Percentiles rank a stretch among this genome's conserved stretches.
Conservation (phyloP, 352 stramenopile species). For the Blastocystis sp. region DNA sequence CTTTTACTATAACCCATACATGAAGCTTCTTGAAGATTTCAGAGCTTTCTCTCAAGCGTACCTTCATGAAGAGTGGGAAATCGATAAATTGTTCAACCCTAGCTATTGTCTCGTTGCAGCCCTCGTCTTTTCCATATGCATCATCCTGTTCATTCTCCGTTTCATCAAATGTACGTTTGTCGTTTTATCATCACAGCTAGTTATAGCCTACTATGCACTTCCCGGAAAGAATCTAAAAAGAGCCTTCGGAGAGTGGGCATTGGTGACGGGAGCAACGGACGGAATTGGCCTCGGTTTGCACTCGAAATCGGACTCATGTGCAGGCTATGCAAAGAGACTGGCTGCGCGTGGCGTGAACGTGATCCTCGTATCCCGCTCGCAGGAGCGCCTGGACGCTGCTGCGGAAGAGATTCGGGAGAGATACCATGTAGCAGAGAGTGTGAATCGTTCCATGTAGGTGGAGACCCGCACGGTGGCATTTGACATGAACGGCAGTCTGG, state of each 20-base stretch:
- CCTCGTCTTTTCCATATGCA: constrained; percentile 14
- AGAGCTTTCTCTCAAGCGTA: neutral
- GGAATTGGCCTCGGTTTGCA: constrained; percentile 85
- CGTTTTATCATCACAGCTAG: neutral
- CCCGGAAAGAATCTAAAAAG: constrained; percentile 86
- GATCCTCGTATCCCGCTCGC: constrained; percentile 92
- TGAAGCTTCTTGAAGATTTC: neutral
- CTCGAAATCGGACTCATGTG: constrained; percentile 89
- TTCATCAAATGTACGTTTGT: constrained; percentile 33
- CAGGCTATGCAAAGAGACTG: constrained; percentile 87
- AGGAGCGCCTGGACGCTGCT: constrained; percentile 88
- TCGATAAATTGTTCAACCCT: neutral
- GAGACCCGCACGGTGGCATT: constrained; percentile 76
- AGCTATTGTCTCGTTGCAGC: constrained; percentile 9
- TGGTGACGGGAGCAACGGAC: constrained; percentile 93
- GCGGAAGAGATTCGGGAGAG: constrained; percentile 88
- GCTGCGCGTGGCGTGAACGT: constrained; percentile 93
- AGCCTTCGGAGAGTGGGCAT: constrained; percentile 90
- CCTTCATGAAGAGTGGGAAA: neutral
- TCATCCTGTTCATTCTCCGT: constrained; percentile 13
- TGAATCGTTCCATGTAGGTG: constrained; percentile 29
- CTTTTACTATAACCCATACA: neutral
- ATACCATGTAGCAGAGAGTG: constrained; percentile 76
- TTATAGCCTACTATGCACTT: constrained; percentile 82
- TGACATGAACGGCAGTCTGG: constrained; percentile 73